Evolutionary conservation across 2,329 filamentous ascomycete species (phyloP).

Genomic region (Hypoxylon sp.): DNA sequence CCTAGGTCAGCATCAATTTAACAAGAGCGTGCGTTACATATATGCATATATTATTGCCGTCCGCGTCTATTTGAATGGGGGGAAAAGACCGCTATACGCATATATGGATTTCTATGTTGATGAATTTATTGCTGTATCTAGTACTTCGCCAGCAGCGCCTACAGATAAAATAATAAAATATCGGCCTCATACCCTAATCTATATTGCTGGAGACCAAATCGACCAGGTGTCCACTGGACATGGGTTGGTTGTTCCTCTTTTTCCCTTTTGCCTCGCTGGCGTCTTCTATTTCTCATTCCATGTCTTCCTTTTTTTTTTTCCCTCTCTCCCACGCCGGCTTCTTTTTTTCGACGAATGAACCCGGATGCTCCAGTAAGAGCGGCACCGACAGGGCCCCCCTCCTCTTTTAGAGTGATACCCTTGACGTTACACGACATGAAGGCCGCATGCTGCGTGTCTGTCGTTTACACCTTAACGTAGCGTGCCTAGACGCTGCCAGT

Average conservation of each 20-base stretch:
- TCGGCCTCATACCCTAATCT: constrained; percentile 18
- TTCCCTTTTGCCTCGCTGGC: constrained; percentile 12
- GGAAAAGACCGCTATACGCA: constrained; percentile 27
- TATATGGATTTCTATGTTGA: constrained; percentile 15
- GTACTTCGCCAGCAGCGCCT: constrained; percentile 33
- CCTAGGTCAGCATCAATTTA: constrained; percentile 9
- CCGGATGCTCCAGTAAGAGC: constrained; percentile 7
- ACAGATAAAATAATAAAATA: constrained; percentile 23
- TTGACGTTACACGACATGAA: constrained; percentile 40
- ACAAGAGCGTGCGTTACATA: constrained; percentile 16
- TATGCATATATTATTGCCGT: constrained; percentile 21
- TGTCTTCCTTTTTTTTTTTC: constrained; percentile 9
- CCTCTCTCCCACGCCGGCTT: background rate
- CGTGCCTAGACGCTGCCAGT: constrained; percentile 33
- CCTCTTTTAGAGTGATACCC: constrained; percentile 31
- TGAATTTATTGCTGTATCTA: constrained; percentile 21
- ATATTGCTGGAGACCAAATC: constrained; percentile 23
- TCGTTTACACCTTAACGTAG: constrained; percentile 29
- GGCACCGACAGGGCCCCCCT: constrained; percentile 22
- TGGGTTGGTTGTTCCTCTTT: constrained; percentile 17
- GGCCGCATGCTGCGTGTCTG: constrained; percentile 37
- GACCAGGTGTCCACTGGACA: constrained; percentile 23
- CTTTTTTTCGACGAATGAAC: constrained; percentile 14
- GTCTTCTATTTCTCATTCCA: constrained; percentile 22
- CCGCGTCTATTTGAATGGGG: constrained; percentile 18